A percentile compares a stretch with the other conserved stretches of the same genome.
These are phyloP conservation scores for Vitis riparia DNA, from an alignment of 164 flowering plant genomes.

Conservation along the genomic window DNA sequence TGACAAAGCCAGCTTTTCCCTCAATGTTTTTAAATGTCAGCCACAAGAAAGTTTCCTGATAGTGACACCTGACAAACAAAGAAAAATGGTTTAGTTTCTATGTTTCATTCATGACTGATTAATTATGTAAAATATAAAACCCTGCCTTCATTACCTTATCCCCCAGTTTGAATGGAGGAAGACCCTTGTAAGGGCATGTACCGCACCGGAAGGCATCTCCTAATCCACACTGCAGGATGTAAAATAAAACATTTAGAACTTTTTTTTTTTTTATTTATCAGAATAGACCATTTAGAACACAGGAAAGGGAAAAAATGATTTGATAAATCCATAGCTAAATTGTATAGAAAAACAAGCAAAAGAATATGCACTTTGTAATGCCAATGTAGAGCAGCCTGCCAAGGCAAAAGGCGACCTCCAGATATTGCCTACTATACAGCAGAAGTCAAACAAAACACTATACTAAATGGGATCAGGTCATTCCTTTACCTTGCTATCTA, in stretches of 20 bases:
- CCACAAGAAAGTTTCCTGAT: constrained; percentile 25
- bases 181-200: constrained; percentile 94
- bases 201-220: constrained; percentile 98
- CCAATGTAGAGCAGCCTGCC: too few relatives aligned
- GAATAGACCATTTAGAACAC: neutral
- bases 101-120: neutral
- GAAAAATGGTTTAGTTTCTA: neutral
- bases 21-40: constrained; percentile 16
- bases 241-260: neutral
- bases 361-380: too few relatives aligned
- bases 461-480: too few relatives aligned
- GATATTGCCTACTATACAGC: too few relatives aligned
- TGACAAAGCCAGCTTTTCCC: too few relatives aligned
- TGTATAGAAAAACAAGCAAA: too few relatives aligned
- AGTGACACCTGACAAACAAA: constrained; percentile 23
- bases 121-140: too few relatives aligned
- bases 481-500: too few relatives aligned
- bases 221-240: constrained; percentile 76
- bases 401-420: too few relatives aligned
- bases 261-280: too few relatives aligned
- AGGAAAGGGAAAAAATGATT: neutral
- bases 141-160: constrained; percentile 66
- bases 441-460: too few relatives aligned
- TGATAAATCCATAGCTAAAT: too few relatives aligned
- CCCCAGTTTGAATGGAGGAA: constrained; percentile 84